phyloP scores from a whole-genome alignment of 2,329 filamentous ascomycete genomes.

The Helminthosporium solani region DNA sequence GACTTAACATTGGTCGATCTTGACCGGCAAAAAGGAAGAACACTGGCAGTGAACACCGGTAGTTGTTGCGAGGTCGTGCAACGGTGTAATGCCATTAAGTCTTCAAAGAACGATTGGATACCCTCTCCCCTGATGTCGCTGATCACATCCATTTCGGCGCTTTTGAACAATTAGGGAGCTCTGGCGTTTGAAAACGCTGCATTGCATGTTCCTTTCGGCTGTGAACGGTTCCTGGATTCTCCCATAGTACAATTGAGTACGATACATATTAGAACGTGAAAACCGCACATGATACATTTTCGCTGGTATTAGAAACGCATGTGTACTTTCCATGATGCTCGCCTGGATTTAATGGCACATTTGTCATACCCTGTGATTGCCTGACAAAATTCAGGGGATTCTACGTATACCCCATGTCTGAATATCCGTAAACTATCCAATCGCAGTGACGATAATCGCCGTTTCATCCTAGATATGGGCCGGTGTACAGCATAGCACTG shows the following conservation, averaged over 20 bases:
- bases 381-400: too few relatives aligned
- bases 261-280: neutral
- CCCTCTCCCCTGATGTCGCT: neutral
- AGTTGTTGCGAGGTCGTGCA: conserved; percentile 11
- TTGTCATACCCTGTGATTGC: too few relatives aligned
- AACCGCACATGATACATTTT: neutral
- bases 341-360: too few relatives aligned
- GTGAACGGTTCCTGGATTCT: neutral
- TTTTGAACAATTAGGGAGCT: neutral
- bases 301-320: neutral
- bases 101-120: conserved; percentile 6
- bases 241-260: conserved; percentile 1
- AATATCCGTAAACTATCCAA: neutral
- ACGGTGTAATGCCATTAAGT: neutral
- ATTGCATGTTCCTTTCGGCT: neutral
- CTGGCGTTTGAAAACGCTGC: neutral
- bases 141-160: neutral
- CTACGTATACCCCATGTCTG: too few relatives aligned
- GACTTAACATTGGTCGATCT: conserved; percentile 1
- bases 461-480: neutral
- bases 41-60: conserved; percentile 10
- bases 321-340: too few relatives aligned
- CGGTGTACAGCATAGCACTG: neutral
- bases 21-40: conserved; percentile 15
- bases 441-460: neutral